Evolutionary conservation across 257 asterid species (phyloP).

Genomic region (Solanum rostratum): DNA sequence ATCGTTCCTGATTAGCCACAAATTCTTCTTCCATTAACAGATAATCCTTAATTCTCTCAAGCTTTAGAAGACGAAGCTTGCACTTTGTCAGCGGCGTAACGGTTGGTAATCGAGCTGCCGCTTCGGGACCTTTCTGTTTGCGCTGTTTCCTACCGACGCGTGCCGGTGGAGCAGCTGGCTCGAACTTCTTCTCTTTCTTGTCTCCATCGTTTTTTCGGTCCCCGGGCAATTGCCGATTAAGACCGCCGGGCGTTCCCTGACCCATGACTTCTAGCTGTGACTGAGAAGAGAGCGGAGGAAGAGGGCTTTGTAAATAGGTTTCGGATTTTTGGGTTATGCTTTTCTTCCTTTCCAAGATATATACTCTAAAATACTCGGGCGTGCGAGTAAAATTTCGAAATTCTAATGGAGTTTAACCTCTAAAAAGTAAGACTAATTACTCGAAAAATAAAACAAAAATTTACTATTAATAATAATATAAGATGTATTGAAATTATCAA

Average conservation of each 20-base stretch:
- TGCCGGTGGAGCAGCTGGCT: slow-evolving; percentile 56
- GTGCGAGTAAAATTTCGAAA: not conserved
- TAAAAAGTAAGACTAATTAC: not conserved
- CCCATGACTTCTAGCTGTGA: not conserved
- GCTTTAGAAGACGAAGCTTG: slow-evolving; percentile 52
- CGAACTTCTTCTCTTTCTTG: slow-evolving; percentile 79
- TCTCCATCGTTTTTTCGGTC: slow-evolving; percentile 83
- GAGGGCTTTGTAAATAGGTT: not conserved
- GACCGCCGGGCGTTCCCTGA: slow-evolving; percentile 57
- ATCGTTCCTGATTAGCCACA: slow-evolving; percentile 36
- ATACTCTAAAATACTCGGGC: not conserved
- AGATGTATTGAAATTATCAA: not conserved
- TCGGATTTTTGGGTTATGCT: not conserved
- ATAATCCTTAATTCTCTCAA: slow-evolving; percentile 73
- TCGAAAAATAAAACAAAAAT: not conserved
- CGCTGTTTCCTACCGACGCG: slow-evolving; percentile 44
- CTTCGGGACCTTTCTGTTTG: slow-evolving; percentile 71
- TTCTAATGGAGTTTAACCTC: not conserved
- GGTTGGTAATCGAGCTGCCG: slow-evolving; percentile 33
- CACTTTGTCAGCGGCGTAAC: slow-evolving; percentile 38
- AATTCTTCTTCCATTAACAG: slow-evolving; percentile 86
- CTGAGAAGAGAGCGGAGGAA: not conserved
- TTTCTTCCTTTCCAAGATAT: not conserved
- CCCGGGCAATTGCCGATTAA: slow-evolving; percentile 66
- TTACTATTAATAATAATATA: not conserved